Evolutionary conservation across 305 asterid species (phyloP).

Genomic region (Nicotiana rustica): DNA sequence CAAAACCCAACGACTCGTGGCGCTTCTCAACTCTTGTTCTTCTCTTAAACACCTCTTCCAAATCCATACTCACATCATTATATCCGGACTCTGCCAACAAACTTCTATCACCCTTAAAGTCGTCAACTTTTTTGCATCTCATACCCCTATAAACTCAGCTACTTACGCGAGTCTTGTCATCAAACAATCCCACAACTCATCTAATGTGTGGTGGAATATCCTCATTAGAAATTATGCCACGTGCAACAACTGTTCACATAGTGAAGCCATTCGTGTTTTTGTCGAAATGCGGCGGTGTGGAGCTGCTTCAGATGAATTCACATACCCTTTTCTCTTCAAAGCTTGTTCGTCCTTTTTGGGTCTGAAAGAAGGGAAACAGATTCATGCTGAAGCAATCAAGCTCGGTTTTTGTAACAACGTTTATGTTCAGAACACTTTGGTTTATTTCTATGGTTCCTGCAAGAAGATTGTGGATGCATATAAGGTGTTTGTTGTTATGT

Average conservation of each 20-base stretch:
- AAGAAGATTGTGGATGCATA: constrained; percentile 55
- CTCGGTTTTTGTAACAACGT: constrained; percentile 57
- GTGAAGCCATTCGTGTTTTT: constrained; percentile 55
- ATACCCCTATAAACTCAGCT: constrained; percentile 36
- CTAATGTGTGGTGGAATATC: constrained; percentile 60
- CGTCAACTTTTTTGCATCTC: constrained; percentile 50
- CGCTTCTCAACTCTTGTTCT: constrained; percentile 46
- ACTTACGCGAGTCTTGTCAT: constrained; percentile 40
- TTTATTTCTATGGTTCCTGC: constrained; percentile 68
- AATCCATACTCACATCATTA: constrained; percentile 54
- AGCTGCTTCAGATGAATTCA: constrained; percentile 59
- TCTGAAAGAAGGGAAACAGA: constrained; percentile 61
- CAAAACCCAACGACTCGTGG: constrained; percentile 38
- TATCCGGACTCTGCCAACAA: constrained; percentile 45
- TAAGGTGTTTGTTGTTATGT: constrained; percentile 72
- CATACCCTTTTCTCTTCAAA: constrained; percentile 72
- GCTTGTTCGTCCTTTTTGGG: constrained; percentile 62
- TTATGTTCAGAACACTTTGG: constrained; percentile 70
- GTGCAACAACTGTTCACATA: constrained; percentile 40
- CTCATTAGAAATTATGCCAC: constrained; percentile 62
- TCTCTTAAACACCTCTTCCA: constrained; percentile 48
- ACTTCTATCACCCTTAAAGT: constrained; percentile 42
- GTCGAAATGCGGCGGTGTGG: constrained; percentile 62
- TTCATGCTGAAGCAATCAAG: constrained; percentile 69
- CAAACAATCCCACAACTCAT: constrained; percentile 39